Percentiles rank a stretch among this genome's conserved stretches.
phyloP scores from a whole-genome alignment of 164 flowering plant species.

The Akebia trifoliata region DNA sequence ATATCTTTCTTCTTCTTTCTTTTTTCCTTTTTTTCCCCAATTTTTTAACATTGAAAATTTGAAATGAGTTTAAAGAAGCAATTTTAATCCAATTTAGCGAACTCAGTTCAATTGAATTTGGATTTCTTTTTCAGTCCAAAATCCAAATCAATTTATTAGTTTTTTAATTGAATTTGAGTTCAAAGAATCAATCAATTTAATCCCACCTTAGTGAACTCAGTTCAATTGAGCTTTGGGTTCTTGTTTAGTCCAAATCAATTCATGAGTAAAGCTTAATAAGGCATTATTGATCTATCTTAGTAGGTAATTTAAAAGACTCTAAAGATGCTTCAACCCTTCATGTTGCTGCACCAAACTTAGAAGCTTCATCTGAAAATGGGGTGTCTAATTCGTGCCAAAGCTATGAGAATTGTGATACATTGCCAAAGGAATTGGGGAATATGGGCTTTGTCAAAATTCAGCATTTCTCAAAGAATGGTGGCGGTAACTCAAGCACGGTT shows the following conservation, averaged over 20 bases:
- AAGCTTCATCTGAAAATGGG: constrained; percentile 17
- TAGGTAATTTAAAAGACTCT: constrained; percentile 12
- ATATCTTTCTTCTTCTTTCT: not conserved
- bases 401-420: constrained; percentile 11
- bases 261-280: too few species aligned
- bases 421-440: constrained; percentile 24
- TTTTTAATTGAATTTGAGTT: not conserved
- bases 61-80: not conserved
- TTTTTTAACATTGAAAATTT: not conserved
- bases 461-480: constrained; percentile 28
- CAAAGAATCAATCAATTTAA: too few species aligned
- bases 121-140: not conserved
- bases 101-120: constrained; percentile 2
- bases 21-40: too few species aligned
- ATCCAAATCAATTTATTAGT: not conserved
- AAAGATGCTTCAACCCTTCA: constrained; percentile 19
- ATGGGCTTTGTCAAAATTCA: constrained; percentile 24
- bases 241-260: too few species aligned
- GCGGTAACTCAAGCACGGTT: constrained; percentile 43
- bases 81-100: not conserved
- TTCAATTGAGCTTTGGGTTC: too few species aligned
- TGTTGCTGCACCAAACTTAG: constrained; percentile 6
- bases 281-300: not conserved
- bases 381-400: constrained; percentile 17
- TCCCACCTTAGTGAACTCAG: too few species aligned